These are phyloP conservation scores for Nakazawaea peltata DNA, from an alignment of 805 yeast genomes.

Conservation along the genomic window DNA sequence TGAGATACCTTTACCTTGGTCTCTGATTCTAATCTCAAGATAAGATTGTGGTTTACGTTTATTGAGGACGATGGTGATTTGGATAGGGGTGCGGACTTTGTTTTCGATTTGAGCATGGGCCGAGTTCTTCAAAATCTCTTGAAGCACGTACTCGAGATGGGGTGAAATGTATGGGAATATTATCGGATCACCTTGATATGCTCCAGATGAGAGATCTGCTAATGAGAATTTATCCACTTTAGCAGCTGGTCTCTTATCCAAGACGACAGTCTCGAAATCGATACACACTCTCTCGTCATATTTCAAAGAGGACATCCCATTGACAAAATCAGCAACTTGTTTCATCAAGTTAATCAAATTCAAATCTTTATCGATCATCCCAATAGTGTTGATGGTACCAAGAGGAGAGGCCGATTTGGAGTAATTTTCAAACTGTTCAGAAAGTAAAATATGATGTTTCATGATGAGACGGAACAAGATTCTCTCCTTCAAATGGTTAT, in stretches of 20 bases:
- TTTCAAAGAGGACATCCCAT: constrained; percentile 75
- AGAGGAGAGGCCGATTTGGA: constrained; percentile 27
- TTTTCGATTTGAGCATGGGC: constrained; percentile 84
- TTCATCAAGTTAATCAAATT: constrained; percentile 56
- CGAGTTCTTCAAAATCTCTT: constrained; percentile 82
- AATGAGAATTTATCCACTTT: constrained; percentile 25
- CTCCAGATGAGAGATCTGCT: no score
- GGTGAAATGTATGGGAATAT: constrained; percentile 80
- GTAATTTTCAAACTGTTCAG: constrained; percentile 25
- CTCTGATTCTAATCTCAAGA: constrained; percentile 65
- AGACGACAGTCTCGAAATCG: constrained; percentile 34
- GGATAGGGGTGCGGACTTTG: constrained; percentile 33
- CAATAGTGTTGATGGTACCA: constrained; percentile 40
- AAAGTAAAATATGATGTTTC: constrained; percentile 70
- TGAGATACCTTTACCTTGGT: constrained; percentile 83
- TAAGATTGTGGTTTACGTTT: constrained; percentile 18
- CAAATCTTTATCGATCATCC: constrained; percentile 59
- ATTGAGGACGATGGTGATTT: constrained; percentile 35
- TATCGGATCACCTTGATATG: no score
- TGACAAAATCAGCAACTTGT: constrained; percentile 65
- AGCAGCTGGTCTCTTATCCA: constrained; percentile 21
- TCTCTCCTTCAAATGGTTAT: constrained; percentile 72
- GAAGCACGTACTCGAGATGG: constrained; percentile 80
- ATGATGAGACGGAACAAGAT: constrained; percentile 82
- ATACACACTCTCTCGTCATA: constrained; percentile 70